Evolutionary conservation across 2,329 filamentous ascomycete species (phyloP).

Genomic region (Colletotrichum abscissum): DNA sequence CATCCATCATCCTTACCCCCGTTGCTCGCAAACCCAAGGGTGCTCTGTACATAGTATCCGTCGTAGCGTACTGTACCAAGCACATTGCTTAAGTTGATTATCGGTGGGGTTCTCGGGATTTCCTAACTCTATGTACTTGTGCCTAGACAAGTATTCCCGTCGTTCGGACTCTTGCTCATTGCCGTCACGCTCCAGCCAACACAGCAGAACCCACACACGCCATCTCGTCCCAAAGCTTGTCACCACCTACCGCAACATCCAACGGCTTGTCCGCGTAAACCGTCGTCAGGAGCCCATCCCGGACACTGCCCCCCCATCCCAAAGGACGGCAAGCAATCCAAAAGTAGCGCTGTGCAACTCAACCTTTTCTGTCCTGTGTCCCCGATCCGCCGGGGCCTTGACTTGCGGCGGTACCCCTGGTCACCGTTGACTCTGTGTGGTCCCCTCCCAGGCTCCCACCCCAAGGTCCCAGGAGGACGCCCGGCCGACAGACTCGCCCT

Average conservation of each 20-base stretch:
- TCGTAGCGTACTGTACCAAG: neutral
- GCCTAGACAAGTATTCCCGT: neutral
- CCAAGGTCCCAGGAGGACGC: neutral
- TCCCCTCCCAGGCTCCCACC: neutral
- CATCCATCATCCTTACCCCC: slow-evolving; percentile 13
- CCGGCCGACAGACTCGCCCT: slow-evolving; percentile 17
- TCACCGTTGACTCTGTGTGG: slow-evolving; percentile 14
- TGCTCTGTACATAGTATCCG: neutral
- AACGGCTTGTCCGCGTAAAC: slow-evolving; percentile 20
- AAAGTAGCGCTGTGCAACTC: slow-evolving; percentile 21
- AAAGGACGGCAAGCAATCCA: neutral
- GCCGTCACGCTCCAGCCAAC: slow-evolving; percentile 5
- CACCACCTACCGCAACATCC: neutral
- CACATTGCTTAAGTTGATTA: neutral
- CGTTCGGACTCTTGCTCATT: neutral
- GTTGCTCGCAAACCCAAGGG: neutral
- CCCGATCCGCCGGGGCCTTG: slow-evolving; percentile 11
- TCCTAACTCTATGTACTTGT: slow-evolving; percentile 14
- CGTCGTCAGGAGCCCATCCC: slow-evolving; percentile 19
- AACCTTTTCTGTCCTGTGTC: slow-evolving; percentile 16
- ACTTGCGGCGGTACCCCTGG: slow-evolving; percentile 33
- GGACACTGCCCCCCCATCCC: neutral
- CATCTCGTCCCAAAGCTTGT: slow-evolving; percentile 19
- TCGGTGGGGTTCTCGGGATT: slow-evolving; percentile 11
- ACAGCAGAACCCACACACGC: neutral